Evolutionary conservation across 2,329 filamentous ascomycete species (phyloP), one percentile per base, ranked within the genome.

Genomic region (Sphaerulina vaccinii): DNA sequence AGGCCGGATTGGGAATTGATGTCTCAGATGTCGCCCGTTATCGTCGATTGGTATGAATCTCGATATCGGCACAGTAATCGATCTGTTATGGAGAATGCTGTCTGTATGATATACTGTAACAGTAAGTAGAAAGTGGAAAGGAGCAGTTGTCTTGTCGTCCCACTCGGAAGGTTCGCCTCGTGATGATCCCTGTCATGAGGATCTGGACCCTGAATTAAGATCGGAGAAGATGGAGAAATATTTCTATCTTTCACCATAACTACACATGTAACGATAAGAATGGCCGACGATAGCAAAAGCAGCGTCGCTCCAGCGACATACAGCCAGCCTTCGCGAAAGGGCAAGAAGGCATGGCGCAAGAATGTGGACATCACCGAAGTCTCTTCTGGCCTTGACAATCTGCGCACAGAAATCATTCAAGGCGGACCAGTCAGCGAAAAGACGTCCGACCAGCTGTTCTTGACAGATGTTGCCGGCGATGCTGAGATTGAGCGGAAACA

Each of bases 261-360:
- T 8, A 21, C 7, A 2, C 16, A 22, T 16, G 9, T 37, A 11
- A 15, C n/a, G 15, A 19, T 11, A 40, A 27, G 29, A 9, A 58
- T 60, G 51, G 53, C 53, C 5, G 51, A 52, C 39, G 42, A 46
- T 22, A 49, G 41, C 21, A 49, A 49, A 24, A 62, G 41, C 18
- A 51, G 50, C 10, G 73, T 78, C 29, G 86, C 88, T 15, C 91
- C 90, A 9, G 83, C 85, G 57, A 89, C 95, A 61, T 84, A 86
- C 73, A 90, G 83, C 58, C 93, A 99, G 71, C 83, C 90, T 21
- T 97, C 92, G 4, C 82, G 93, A 68, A 99, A 99, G 71, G 93
- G 95, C 64, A 97, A 97, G 75, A 97, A 95, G 76, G 92, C 93
- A 24, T 99, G 93, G 93, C 83, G 93, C 68, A 99, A 97, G 72